Evolutionary conservation across 208 protist genomes (phyloP).

Genomic region (Leishmania lainsoni): DNA sequence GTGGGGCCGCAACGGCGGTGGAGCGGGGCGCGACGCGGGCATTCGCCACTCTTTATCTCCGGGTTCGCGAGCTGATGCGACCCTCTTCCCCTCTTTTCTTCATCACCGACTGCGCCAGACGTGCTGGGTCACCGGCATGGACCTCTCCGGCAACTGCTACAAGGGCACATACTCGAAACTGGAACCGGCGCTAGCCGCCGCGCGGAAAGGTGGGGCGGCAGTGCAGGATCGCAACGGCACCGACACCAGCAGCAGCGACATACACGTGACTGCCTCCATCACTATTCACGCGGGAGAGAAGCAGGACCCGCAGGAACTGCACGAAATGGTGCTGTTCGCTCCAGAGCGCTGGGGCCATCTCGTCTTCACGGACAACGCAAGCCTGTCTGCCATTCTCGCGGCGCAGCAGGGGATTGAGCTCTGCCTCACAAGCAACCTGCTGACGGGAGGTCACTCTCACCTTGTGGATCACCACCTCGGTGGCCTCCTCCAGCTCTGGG

Average conservation of each 20-base stretch:
- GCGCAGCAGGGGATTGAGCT: slow-evolving; percentile 74
- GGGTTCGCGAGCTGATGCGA: neutral
- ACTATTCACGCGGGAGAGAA: slow-evolving; percentile 89
- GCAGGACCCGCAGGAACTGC: slow-evolving; percentile 61
- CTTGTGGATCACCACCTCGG: slow-evolving; percentile 68
- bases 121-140: slow-evolving; percentile 83
- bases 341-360: slow-evolving; percentile 84
- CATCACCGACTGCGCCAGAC: slow-evolving; percentile 35
- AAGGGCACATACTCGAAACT: slow-evolving; percentile 70
- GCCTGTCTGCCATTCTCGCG: slow-evolving; percentile 38
- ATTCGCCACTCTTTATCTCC: neutral
- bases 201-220: slow-evolving; percentile 25
- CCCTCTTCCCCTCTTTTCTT: neutral
- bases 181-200: slow-evolving; percentile 36
- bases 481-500: slow-evolving; percentile 36
- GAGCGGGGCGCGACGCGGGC: neutral
- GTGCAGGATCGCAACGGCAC: slow-evolving; percentile 30
- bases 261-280: slow-evolving; percentile 33
- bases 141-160: slow-evolving; percentile 90
- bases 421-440: slow-evolving; percentile 85
- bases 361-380: slow-evolving; percentile 61
- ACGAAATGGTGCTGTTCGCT: slow-evolving; percentile 58
- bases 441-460: slow-evolving; percentile 59
- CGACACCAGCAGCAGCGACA: neutral
- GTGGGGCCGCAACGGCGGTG: neutral